Percentiles rank a stretch among this genome's conserved stretches.
These are phyloP conservation scores for Ganoderma sp. DNA, from an alignment of 1,284 basidiomycete genomes.

Conservation along the genomic window DNA sequence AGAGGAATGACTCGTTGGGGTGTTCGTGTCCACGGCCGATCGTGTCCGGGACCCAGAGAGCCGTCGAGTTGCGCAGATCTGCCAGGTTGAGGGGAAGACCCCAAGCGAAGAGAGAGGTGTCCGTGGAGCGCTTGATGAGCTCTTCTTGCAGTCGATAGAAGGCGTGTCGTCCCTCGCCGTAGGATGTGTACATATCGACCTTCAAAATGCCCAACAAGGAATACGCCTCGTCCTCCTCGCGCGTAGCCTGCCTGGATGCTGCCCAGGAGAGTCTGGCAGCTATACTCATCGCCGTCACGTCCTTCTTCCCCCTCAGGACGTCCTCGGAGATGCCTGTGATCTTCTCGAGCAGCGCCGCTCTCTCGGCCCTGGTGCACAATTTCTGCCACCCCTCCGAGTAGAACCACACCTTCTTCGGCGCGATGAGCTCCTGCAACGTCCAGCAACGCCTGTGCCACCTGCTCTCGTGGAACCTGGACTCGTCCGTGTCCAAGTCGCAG, in stretches of 20 bases:
- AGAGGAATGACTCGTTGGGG: not conserved
- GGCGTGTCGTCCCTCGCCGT: not conserved
- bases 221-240: not conserved
- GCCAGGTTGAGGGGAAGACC: not conserved
- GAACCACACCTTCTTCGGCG: conserved; percentile 7
- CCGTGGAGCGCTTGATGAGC: not conserved
- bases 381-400: not conserved
- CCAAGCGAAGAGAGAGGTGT: not conserved
- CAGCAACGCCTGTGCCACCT: conserved; percentile 1
- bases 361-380: conserved; percentile 14
- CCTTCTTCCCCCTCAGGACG: conserved; percentile 8
- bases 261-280: conserved; percentile 11
- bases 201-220: not conserved
- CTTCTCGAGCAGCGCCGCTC: conserved; percentile 10
- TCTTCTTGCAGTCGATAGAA: conserved; percentile 2
- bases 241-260: not conserved
- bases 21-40: not conserved
- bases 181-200: not conserved
- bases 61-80: no score
- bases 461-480: not conserved
- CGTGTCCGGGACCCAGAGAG: no score
- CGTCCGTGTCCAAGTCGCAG: no score
- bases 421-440: conserved; percentile 34
- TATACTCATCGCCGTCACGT: conserved; percentile 17
- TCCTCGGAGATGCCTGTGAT: conserved; percentile 12